These are phyloP conservation scores for Aureobasidium lini DNA, from an alignment of 2,329 filamentous ascomycete genomes.

Conservation along the genomic window DNA sequence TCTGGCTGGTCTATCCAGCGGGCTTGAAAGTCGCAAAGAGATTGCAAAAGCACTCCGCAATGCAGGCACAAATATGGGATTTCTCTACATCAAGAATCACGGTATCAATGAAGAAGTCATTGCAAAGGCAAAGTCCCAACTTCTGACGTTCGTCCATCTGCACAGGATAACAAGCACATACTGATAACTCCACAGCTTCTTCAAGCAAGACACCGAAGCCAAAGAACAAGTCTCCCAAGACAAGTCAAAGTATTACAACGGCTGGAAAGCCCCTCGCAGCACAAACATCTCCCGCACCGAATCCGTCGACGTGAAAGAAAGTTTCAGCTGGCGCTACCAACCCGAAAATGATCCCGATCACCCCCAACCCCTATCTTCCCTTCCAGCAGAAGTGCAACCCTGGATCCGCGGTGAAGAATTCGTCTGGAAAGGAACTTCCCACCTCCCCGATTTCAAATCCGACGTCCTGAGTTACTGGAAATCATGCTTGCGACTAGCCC, in stretches of 20 bases:
- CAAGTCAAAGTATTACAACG: slow-evolving; percentile 40
- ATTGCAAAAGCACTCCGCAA: slow-evolving; percentile 35
- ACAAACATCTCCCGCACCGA: slow-evolving; percentile 21
- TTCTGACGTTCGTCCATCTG: not conserved
- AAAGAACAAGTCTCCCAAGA: slow-evolving; percentile 33
- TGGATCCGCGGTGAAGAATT: slow-evolving; percentile 39
- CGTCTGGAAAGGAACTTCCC: slow-evolving; percentile 45
- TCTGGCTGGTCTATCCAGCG: slow-evolving; percentile 32
- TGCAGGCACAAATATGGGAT: slow-evolving; percentile 36
- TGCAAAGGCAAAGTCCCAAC: slow-evolving; percentile 14
- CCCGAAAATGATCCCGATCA: slow-evolving; percentile 44
- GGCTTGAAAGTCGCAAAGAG: slow-evolving; percentile 28
- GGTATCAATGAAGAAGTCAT: slow-evolving; percentile 24
- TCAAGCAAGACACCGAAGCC: slow-evolving; percentile 37
- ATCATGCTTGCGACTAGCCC: slow-evolving; percentile 22
- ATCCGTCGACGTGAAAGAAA: slow-evolving; percentile 26
- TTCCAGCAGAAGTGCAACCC: slow-evolving; percentile 33
- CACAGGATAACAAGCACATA: not conserved
- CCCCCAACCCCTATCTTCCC: slow-evolving; percentile 23
- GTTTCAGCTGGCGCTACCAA: slow-evolving; percentile 42
- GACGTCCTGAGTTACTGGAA: slow-evolving; percentile 39
- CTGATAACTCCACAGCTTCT: slow-evolving; percentile 31
- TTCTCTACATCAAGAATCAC: slow-evolving; percentile 34
- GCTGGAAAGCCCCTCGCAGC: slow-evolving; percentile 29
- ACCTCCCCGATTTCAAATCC: slow-evolving; percentile 45